Evolutionary conservation across 108 stramenopile species (phyloP), one percentile per base, ranked within the genome.

Genomic region (Epithemia pelagica): DNA sequence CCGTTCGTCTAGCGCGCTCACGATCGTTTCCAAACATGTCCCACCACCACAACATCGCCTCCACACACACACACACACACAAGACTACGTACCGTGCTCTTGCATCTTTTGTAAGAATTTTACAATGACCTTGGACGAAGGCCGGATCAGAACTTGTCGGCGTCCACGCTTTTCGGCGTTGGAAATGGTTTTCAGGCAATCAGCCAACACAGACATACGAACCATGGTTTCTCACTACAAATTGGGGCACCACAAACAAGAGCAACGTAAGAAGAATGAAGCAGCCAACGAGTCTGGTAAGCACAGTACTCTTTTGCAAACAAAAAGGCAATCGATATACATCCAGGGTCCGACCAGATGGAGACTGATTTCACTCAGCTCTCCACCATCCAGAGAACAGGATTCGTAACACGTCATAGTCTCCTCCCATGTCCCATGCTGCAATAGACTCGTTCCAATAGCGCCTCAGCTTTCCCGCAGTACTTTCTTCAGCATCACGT

Each of bases 161-260:
- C 98, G 96, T 71, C 99, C 99, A 69, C 98, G 97, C 92, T 99
- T 98, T 79, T 99, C 99, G 55, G 99, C 99, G 89, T 99, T 99
- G 81, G 95, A 93, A 81, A 99, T 95, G 74, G 97, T 97, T 85
- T 99, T 99, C 33, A 99, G 91, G 82, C 94, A 95, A 85, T 99
- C 99, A 73, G 99, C 99, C 67, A 99, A 87, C 70, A 99, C 98
- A 61, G 89, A 92, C 97, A 99, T 98, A 78, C 96, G 96, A 78
- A 98, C 97, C 99, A 99, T 99, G 82, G 90, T 59, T 27, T 61
- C n/a, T 67, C 52, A 57, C 10, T 15, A 51, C 25, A 55, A 56
- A 69, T 52, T 10, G 23, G 18, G 28, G 37, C 20, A 76, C 24
- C 15, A 58, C 10, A 63, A 70, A 37, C 64, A 26, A 70, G 23